Evolutionary conservation across 2,329 filamentous ascomycete genomes (phyloP), one percentile per base, ranked within the genome.

Genomic region (Knufia petricola): DNA sequence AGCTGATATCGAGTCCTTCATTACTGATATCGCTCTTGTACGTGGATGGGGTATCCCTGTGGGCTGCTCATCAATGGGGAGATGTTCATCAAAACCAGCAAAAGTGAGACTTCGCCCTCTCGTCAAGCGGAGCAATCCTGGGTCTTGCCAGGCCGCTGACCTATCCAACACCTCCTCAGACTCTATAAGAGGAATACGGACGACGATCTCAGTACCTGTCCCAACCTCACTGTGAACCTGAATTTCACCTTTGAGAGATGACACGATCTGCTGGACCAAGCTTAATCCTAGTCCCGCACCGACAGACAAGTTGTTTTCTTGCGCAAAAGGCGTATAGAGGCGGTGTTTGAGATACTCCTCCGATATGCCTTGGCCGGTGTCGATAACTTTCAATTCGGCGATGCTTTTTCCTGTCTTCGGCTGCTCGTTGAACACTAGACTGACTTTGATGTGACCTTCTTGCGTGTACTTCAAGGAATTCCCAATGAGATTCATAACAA

Each of bases 321-420:
- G 82, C 0, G 66, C 63, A 48, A 69, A 69, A 1, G 67, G 78
- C 0, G 73, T 77, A 58, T 81, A 86, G 0, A 85, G 62, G 12
- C 73, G 71, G 7, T 76, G 73, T 17, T 74, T 69, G 9, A 84
- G 64, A 53, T 78, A 86, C 8, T 82, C 76, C 4, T 76, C 68
- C 0, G 74, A 74, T 28, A 86, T 86, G 1, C 82, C 83, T 38
- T 72, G 73, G 1, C 82, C 83, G 0, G 82, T 81, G 55, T 86
- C 82, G 0, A 69, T 67, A 1, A 86, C 74, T 0, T 69, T 74
- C 13, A 77, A 49, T n/a, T 45, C 42, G 8, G 42, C 42, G 0
- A 61, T 61, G 2, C 64, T 44, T 13, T 52, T 42, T 26, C 48
- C 36, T 4, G 67, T 64, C 42, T 64, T 61, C 1, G 59, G 46